Evolutionary conservation across 106 monocot genomes (phyloP), one percentile per base, ranked within the genome.

Genomic region (Triglochin maritima): DNA sequence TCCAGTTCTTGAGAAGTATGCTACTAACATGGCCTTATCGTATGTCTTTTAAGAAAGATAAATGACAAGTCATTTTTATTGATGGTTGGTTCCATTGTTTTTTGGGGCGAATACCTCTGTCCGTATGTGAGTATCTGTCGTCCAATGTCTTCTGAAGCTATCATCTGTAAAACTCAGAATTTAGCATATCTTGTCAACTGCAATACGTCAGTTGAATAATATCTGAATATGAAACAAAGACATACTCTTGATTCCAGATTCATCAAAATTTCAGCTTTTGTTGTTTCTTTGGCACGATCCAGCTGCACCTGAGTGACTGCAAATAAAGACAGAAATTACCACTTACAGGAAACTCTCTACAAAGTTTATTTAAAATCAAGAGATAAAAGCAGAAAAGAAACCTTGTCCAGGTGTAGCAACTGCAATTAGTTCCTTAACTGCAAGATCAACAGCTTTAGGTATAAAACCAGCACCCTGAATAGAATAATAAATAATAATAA

Each of bases 361-460:
- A 70, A 13, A 9, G 53, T 9, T 64, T 17, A 9, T 60, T 5
- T 0, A 11, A 14, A 11, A 59, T 13, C 6, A 56, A 44, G 11
- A 44, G 13, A 51, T 42, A 56, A 68, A 48, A 44, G 64, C 45
- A 11, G 11, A 50, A 65, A 29, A 4, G 10, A 69, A 67, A 86
- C 90, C 90, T 90, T 90, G 74, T 67, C 90, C 90, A 50, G 90
- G 86, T 59, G 84, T 81, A 49, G 90, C 86, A 71, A 90, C 67
- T 60, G 86, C 70, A 63, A 77, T 60, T 60, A 90, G 76, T 74
- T 90, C 90, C 67, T 75, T 83, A n/a, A 69, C 86, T 44, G 86
- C 90, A 74, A 90, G 67, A 77, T 90, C 90, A 77, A 90, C 77
- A 72, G 79, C 86, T 72, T 86, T 81, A 57, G 83, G 67, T 17